Base-by-base conservation (phyloP, 2,329 filamentous ascomycete genomes). In the Arthrobotrys megalospora region DNA sequence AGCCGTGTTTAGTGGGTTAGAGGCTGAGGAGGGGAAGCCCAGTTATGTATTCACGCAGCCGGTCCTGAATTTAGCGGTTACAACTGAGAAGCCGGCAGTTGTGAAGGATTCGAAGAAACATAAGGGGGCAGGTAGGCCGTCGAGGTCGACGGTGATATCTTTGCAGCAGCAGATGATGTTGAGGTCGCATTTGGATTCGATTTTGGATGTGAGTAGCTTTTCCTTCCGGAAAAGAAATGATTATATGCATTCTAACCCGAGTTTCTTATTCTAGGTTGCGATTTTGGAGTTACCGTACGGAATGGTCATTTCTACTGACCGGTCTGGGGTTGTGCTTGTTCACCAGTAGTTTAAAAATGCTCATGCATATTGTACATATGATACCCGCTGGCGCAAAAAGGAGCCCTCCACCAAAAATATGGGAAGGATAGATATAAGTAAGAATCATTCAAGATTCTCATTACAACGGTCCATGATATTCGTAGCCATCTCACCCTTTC, bases 271-370 rank as follows among this genome's bases (percentile, higher is more conserved):
- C 53, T 67, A 82, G 81, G 81, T 82, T 81, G 92, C 92, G n/a
- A 86, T 98, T 82, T 84, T 99, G 81, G 93, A 97, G 86, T 88
- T 89, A 80, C 96, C 96, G 24, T 97, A 97, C 84, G 92, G 92
- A 3, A 97, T 98, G 93, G 92, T 94, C 38, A 88, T 98, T 62
- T 96, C 92, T 80, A 94, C 92, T 67, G 96, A 99, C 86, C 88
- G 95, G 81, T 92, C 91, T 45, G 96, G 96, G 0, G 91, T 95
- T 83, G 90, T 98, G 53, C 97, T 96, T 87, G 91, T 97, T 66
- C 97, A 90, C 83, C 88, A 89, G 83, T 91, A 71, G 53, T 8
- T 48, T 48, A n/a, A 58, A 11, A 32, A 58, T 58, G 32, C 52
- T 58, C 16, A 32, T 60, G 55, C 55, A 71, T 53, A 64, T 38